phyloP scores from a whole-genome alignment of 768 basidiomycete species.

The Amanita pallidorosea region DNA sequence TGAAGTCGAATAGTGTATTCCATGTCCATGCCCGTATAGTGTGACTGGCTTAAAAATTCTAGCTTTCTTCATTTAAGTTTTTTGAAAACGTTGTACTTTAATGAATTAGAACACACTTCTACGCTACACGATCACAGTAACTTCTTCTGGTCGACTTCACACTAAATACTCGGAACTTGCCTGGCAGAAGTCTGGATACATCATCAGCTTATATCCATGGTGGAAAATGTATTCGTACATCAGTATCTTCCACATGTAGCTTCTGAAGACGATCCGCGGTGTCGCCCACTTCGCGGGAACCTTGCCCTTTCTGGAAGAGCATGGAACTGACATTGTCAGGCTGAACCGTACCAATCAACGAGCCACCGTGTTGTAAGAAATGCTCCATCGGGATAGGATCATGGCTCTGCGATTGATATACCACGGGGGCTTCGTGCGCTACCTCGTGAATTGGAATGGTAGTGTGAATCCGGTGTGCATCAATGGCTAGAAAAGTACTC shows the following conservation, averaged over 20 bases:
- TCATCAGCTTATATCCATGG: conserved; percentile 2
- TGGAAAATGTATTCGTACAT: not conserved
- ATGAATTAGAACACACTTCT: too few relatives aligned
- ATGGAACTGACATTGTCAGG: conserved; percentile 10
- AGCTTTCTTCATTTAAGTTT: not conserved
- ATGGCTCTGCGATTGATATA: conserved; percentile 24
- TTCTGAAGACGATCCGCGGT: conserved; percentile 12
- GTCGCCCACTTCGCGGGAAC: conserved; percentile 17
- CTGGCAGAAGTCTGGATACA: not conserved
- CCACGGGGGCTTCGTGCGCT: conserved; percentile 25
- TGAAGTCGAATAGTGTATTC: conserved; percentile 52
- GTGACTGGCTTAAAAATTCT: too few relatives aligned
- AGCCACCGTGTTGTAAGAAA: conserved; percentile 18
- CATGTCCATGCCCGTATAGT: not conserved
- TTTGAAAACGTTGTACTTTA: too few relatives aligned
- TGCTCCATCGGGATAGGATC: conserved; percentile 21
- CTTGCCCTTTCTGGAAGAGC: conserved; percentile 13
- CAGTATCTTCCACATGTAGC: conserved; percentile 7
- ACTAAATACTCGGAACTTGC: too few relatives aligned
- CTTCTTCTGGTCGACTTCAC: too few relatives aligned
- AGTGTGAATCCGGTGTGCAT: conserved; percentile 19
- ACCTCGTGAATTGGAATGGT: conserved; percentile 25
- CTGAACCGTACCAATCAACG: conserved; percentile 8
- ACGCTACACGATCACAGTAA: too few relatives aligned
- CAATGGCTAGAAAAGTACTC: conserved; percentile 15